Base-by-base conservation (phyloP, 1,284 basidiomycete genomes). In the Ustilago hordei region DNA sequence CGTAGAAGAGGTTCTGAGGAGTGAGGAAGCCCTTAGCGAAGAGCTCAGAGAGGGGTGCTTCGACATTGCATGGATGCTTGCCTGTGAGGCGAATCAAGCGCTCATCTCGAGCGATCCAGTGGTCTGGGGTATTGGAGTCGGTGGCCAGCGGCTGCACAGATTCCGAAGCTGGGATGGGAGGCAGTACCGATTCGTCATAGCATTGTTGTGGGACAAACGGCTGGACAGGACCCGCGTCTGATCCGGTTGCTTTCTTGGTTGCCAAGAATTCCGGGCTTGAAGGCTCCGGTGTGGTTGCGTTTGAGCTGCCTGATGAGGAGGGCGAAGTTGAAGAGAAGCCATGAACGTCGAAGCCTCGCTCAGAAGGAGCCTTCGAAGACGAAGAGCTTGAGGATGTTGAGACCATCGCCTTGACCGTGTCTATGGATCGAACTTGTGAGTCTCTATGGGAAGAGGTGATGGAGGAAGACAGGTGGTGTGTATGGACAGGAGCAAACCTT, bases 1-100 rank as follows among this genome's bases (percentile, higher is more conserved):
- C 91, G 79, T 89, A 92, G 84, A 91, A 90, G n/a, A 92, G 87
- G 68, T 89, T 88, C 45, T 88, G 88, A 0, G 91, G 90, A 0
- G 91, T 92, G 55, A 92, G 79, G 81, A 92, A 92, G 19, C 91
- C 88, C 4, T 88, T 86, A 8, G 86, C 78, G 78, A 89, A 90
- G 4, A 92, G 86, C 28, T 87, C 85, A 4, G 87, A 86, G 11
- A 92, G 86, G 6, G 86, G 87, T 0, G 90, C 87, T 82, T 92
- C 91, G 54, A 83, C 81, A 78, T 91, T 92, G 87, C 90, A 91
- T 0, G 91, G 91, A 81, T 91, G 91, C 79, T 86, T 79, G 43
- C 78, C 78, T 3, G 74, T 81, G 8, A 79, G 68, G 9, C 74
- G 72, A 43, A 82, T 75, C 75, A 81, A 61, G 55, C 81, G 78